These are phyloP conservation scores for Pelagophyceae sp. DNA, from an alignment of 352 stramenopile genomes.

Conservation along the genomic window DNA sequence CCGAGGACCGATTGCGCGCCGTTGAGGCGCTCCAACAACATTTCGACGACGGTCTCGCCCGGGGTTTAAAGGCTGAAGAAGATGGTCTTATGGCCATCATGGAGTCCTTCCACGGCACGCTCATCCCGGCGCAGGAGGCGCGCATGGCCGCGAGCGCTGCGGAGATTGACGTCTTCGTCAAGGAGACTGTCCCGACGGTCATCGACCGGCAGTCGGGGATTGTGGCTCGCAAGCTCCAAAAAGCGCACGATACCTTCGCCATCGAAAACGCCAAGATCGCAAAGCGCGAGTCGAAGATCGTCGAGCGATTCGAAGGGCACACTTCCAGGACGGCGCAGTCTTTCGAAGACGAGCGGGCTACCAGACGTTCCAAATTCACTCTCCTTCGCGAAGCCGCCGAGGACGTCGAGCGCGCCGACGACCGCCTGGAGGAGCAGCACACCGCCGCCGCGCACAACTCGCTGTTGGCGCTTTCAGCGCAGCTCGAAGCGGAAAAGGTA, in stretches of 20 bases:
- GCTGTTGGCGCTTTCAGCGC: conserved; percentile 24
- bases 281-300: conserved; percentile 75
- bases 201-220: conserved; percentile 71
- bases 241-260: conserved; percentile 78
- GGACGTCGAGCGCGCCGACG: conserved; percentile 57
- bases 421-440: conserved; percentile 33
- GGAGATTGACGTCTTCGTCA: neutral
- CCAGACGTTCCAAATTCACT: conserved; percentile 31
- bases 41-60: conserved; percentile 5
- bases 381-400: conserved; percentile 49
- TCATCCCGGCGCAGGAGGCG: conserved; percentile 26
- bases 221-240: conserved; percentile 72
- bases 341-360: conserved; percentile 61
- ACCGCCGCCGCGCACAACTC: conserved; percentile 17
- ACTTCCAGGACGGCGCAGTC: conserved; percentile 49
- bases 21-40: conserved; percentile 33
- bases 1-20: conserved; percentile 53
- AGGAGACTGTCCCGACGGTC: conserved; percentile 51
- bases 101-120: conserved; percentile 20
- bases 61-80: conserved; percentile 20
- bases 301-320: conserved; percentile 53
- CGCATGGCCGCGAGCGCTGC: neutral
- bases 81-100: conserved; percentile 14
- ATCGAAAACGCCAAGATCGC: conserved; percentile 81
- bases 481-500: conserved; percentile 32